Base-by-base conservation (phyloP, 495 filamentous ascomycete genomes). In the Tuber magnatum region DNA sequence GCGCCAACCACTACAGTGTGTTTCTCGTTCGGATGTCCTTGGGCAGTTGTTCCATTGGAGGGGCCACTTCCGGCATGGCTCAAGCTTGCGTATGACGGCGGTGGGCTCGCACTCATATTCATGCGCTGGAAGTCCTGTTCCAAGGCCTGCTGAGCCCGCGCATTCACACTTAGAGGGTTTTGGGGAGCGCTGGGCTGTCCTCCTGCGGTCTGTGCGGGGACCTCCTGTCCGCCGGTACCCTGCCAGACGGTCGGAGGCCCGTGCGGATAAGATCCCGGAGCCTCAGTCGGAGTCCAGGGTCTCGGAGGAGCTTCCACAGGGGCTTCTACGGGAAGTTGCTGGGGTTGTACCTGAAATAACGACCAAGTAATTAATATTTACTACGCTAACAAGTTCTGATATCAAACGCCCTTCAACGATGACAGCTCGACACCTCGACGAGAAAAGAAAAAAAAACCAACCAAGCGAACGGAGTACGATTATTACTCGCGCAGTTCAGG, bases 281-380 rank as follows among this genome's bases (percentile, higher is more conserved):
- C 87, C 82, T 99, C 95, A 41, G 95, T 98, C 1, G 95, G 95
- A 28, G 96, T 99, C 95, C 95, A 99, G 69, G 94, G 94, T 72
- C 94, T 88, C 56, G 88, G 86, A 16, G 89, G 86, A 72, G 86
- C 56, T 42, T 80, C 78, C 39, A 79, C 48, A 7, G 76, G 77
- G 14, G 51, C 56, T 8, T 65, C 56, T 2, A 22, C n/a, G 16
- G 85, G 85, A 73, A 84, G 79, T 73, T 84, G 84, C 38, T 82
- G 82, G 46, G 83, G 80, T 65, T 85, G 85, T 44, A 81, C 82
- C 35, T 83, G 82, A 61, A n/a, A 32, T 14, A n/a, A 61, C 10
- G n/a, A 32, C 51, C 51, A n/a, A 32, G 14, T 65, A 65, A 65
- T 32, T 65, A 32, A 32, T 65, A 35, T 65, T 35, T 65, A 65